A percentile compares a stretch with the other conserved stretches of the same genome.
Evolutionary conservation across 2,329 filamentous ascomycete genomes (phyloP).

Genomic region (Bipolaris zeicola): DNA sequence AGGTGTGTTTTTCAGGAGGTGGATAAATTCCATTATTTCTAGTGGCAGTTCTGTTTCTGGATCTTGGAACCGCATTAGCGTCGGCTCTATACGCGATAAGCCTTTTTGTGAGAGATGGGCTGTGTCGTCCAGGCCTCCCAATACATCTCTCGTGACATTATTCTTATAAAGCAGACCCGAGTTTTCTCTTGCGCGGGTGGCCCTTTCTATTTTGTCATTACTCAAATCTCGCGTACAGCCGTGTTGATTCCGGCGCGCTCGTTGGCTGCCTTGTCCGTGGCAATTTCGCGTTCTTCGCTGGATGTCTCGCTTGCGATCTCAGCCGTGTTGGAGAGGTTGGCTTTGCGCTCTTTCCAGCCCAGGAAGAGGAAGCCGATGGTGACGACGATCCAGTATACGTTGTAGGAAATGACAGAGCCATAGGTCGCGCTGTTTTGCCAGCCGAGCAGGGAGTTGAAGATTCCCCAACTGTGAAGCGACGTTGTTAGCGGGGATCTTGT

Average conservation of each 20-base stretch:
- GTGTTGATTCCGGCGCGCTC: slow-evolving; percentile 21
- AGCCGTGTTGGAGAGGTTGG: neutral
- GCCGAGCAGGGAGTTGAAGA: slow-evolving; percentile 84
- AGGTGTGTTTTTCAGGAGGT: neutral
- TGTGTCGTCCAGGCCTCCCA: slow-evolving; percentile 5
- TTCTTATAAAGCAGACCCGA: neutral
- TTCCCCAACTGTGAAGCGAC: slow-evolving; percentile 68
- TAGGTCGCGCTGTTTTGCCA: slow-evolving; percentile 91
- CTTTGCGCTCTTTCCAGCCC: slow-evolving; percentile 67
- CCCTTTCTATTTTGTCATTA: neutral
- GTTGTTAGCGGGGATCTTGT: neutral
- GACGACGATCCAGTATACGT: slow-evolving; percentile 80
- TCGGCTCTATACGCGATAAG: slow-evolving; percentile 7
- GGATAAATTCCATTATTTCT: neutral
- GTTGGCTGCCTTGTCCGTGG: slow-evolving; percentile 19
- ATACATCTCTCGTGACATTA: neutral
- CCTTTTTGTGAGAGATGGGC: neutral
- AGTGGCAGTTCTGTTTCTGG: neutral
- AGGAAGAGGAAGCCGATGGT: slow-evolving; percentile 69
- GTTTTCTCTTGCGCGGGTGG: neutral
- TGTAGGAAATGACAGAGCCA: slow-evolving; percentile 85
- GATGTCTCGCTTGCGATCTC: slow-evolving; percentile 24
- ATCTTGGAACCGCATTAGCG: slow-evolving; percentile 9
- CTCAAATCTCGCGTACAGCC: slow-evolving; percentile 22
- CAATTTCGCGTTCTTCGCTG: slow-evolving; percentile 17